A percentile compares a stretch with the other conserved stretches of the same genome.
phyloP scores from a whole-genome alignment of 805 yeast species.

The Yarrowia keelungensis region DNA sequence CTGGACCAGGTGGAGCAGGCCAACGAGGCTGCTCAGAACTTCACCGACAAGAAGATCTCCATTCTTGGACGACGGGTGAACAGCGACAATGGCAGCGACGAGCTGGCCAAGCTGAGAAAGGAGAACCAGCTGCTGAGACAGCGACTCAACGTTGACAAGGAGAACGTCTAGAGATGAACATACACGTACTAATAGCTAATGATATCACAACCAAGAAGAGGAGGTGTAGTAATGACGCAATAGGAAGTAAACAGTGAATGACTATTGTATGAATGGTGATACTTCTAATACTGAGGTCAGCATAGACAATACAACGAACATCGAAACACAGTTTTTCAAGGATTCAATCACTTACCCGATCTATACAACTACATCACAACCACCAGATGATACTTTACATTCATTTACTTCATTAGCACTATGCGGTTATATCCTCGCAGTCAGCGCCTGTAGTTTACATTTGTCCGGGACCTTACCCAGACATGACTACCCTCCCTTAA shows the following conservation, averaged over 20 bases:
- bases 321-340: too few species aligned
- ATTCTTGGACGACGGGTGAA: conserved; percentile 39
- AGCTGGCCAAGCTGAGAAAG: conserved; percentile 15
- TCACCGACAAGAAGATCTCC: conserved; percentile 44
- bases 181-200: conserved; percentile 14
- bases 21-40: conserved; percentile 40
- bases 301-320: too few species aligned
- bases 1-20: conserved; percentile 44
- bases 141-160: conserved; percentile 11
- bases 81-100: conserved; percentile 13
- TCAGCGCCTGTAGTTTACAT: conserved; percentile 9
- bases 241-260: too few species aligned
- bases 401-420: conserved; percentile 38
- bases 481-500: conserved; percentile 45
- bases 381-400: conserved; percentile 20
- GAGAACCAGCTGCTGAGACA: conserved; percentile 24
- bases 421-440: not conserved
- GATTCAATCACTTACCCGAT: too few species aligned
- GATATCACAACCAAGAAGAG: conserved; percentile 1
- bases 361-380: too few species aligned
- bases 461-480: not conserved
- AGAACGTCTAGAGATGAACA: conserved; percentile 8
- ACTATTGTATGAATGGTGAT: too few species aligned
- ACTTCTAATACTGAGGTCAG: too few species aligned
- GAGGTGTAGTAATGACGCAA: too few species aligned